phyloP scores from a whole-genome alignment of 345 rosid species.

The Luvunga scandens region DNA sequence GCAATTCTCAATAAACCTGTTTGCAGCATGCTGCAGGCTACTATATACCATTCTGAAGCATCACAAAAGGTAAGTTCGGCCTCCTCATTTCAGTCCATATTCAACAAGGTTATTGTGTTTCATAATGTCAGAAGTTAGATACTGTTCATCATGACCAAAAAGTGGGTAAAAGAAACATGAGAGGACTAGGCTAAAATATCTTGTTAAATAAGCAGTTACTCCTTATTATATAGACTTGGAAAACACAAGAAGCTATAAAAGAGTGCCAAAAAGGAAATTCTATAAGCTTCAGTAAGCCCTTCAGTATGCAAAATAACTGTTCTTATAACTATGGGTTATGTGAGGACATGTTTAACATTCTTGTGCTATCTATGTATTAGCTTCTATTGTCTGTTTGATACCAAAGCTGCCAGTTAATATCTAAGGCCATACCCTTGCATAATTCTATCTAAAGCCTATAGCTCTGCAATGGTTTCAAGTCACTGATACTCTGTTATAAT shows the following conservation, averaged over 20 bases:
- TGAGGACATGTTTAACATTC: neutral
- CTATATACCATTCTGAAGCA: conserved; percentile 75
- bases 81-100: neutral
- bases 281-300: neutral
- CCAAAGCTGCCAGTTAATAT: conserved; percentile 1
- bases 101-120: neutral
- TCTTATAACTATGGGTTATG: neutral
- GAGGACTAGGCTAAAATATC: neutral
- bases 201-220: neutral
- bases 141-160: conserved; percentile 5
- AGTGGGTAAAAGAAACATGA: neutral
- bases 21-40: conserved; percentile 68
- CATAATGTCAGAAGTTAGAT: neutral
- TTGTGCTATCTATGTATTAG: neutral
- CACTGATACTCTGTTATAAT: neutral
- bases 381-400: neutral
- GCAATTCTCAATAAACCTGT: conserved; percentile 54
- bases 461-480: neutral
- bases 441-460: neutral
- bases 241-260: neutral
- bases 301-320: neutral
- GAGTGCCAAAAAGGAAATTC: neutral
- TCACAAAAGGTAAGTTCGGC: conserved; percentile 56
- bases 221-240: neutral
- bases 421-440: neutral